Evolutionary conservation across 805 yeast species (phyloP).

Genomic region (Starmera dryadoides): DNA sequence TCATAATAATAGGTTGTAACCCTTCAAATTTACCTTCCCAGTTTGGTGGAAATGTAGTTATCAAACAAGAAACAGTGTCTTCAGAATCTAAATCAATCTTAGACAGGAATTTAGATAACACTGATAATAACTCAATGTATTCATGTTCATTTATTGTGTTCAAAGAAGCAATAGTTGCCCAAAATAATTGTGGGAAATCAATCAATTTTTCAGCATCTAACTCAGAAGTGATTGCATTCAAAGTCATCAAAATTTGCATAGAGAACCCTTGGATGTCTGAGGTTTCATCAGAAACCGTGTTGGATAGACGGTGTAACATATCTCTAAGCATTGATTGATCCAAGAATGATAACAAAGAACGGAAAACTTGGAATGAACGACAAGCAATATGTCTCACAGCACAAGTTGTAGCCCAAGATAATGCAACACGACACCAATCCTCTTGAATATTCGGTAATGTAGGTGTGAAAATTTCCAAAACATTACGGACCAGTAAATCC

Average conservation of each 20-base stretch:
- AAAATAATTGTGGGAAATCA: slow-evolving; percentile 87
- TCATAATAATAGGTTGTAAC: slow-evolving; percentile 67
- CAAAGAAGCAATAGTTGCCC: slow-evolving; percentile 91
- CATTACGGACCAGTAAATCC: slow-evolving; percentile 65
- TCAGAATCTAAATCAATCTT: slow-evolving; percentile 83
- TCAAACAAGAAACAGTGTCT: slow-evolving; percentile 75
- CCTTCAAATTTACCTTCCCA: slow-evolving; percentile 97
- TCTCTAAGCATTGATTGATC: slow-evolving; percentile 88
- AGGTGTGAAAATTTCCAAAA: slow-evolving; percentile 48
- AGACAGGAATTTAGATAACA: slow-evolving; percentile 73
- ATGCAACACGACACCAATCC: slow-evolving; percentile 79
- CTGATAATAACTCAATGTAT: slow-evolving; percentile 78
- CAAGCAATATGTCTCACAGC: slow-evolving; percentile 97
- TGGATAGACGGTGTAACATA: slow-evolving; percentile 87
- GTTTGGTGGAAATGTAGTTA: slow-evolving; percentile 83
- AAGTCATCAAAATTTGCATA: slow-evolving; percentile 93
- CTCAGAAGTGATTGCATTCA: slow-evolving; percentile 88
- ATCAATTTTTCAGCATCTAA: slow-evolving; percentile 70
- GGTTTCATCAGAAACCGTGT: slow-evolving; percentile 86
- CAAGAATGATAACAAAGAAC: slow-evolving; percentile 72
- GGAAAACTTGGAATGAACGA: slow-evolving; percentile 86
- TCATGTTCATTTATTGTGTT: slow-evolving; percentile 90
- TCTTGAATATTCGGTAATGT: slow-evolving; percentile 49
- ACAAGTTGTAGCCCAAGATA: slow-evolving; percentile 95
- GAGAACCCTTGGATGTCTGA: slow-evolving; percentile 93